Evolutionary conservation across 1,284 basidiomycete genomes (phyloP), one percentile per base, ranked within the genome.

Genomic region (Ustilago hordei): DNA sequence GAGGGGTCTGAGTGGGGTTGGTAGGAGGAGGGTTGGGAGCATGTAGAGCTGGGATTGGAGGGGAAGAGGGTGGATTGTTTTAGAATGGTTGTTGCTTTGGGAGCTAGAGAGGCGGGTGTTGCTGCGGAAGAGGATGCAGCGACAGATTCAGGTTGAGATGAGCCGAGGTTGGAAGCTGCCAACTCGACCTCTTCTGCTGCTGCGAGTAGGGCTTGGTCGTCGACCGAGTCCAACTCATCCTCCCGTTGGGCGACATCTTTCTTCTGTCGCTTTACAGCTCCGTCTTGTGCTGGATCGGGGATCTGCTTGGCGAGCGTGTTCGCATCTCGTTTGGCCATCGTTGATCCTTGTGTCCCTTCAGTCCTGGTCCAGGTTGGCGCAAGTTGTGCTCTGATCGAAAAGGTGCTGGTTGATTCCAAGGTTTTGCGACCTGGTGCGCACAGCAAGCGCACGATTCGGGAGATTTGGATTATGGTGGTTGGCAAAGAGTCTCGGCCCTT

Each of bases 181-280:
- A 60, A 58, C 41, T 83, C 81, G 38, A 64, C 61, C 31, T 72
- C 61, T 36, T 81, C 66, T 8, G 76, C 65, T 17, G 81, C 81
- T n/a, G 66, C 73, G 12, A 83, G 23, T 41, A 83, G 68, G 23
- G 79, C 80, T 38, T 77, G 59, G 5, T 80, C 75, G 57, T 75
- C 75, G 3, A 76, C 65, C 12, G 54, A 47, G 47, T 80, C 80
- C 56, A 80, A 79, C 11, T 82, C 80, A n/a, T 82, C 79, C 8
- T 69, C 32, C 11, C 32, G 19, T 7, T 19, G 8, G 3, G 43
- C 55, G 11, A 23, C 36, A 17, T 41, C 31, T 15, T 28, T 64
- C 43, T 58, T 73, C 12, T 38, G 36, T 12, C 60, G n/a, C 34
- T 74, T 69, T 15, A 19, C 43, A 13, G 55, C 31, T 0, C 23